phyloP scores from a whole-genome alignment of 2,329 filamentous ascomycete species.

The Arthrinium phaeospermum region DNA sequence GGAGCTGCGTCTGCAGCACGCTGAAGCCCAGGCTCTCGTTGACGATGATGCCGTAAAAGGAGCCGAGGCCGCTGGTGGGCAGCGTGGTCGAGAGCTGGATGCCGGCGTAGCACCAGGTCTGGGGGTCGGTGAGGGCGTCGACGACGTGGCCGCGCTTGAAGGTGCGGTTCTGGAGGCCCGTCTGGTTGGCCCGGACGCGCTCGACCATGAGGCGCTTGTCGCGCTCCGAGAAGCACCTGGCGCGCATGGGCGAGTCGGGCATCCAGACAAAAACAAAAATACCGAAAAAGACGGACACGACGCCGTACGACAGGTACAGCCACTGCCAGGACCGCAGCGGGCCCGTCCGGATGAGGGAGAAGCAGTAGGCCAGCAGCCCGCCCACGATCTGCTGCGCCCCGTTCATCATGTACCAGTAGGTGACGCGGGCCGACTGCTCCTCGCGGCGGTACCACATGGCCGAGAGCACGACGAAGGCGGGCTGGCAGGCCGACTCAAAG shows the following conservation, averaged over 20 bases:
- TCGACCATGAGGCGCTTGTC: conserved; percentile 70
- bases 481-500: conserved; percentile 74
- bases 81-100: conserved; percentile 76
- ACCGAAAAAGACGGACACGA: conserved; percentile 67
- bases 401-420: conserved; percentile 82
- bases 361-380: conserved; percentile 71
- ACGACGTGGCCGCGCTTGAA: conserved; percentile 54
- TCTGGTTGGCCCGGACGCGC: conserved; percentile 65
- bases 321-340: conserved; percentile 70
- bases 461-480: conserved; percentile 69
- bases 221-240: conserved; percentile 70
- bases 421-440: conserved; percentile 70
- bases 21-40: conserved; percentile 67
- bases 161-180: conserved; percentile 61
- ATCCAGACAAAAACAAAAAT: conserved; percentile 68
- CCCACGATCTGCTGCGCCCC: conserved; percentile 75
- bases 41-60: conserved; percentile 78
- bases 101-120: conserved; percentile 68
- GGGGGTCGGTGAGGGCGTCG: conserved; percentile 66
- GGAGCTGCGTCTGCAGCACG: conserved; percentile 70
- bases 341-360: conserved; percentile 56
- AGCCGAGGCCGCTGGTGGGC: conserved; percentile 74
- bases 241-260: conserved; percentile 74
- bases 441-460: conserved; percentile 75
- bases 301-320: conserved; percentile 71